Conservation (phyloP, 1,139 yeast genomes). For the Protomyces macrosporus region DNA sequence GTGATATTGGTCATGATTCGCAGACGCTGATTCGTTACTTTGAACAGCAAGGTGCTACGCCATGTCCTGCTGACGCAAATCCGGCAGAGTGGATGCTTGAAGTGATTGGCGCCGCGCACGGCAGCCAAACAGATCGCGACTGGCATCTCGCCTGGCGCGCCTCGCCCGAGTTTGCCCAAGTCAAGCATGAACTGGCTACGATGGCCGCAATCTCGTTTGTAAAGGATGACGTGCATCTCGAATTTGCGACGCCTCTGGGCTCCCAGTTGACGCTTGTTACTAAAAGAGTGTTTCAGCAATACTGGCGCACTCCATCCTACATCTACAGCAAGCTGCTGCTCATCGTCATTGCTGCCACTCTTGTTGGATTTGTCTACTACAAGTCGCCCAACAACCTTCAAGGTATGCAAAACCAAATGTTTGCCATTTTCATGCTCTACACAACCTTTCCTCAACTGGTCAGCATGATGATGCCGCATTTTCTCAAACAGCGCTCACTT, state of each 20-base stretch:
- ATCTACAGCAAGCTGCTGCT: conserved; percentile 45
- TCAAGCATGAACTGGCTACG: conserved; percentile 34
- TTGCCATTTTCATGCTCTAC: conserved; percentile 51
- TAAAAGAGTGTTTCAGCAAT: conserved; percentile 38
- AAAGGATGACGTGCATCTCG: conserved; percentile 1
- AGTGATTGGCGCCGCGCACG: conserved; percentile 55
- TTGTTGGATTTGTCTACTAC: conserved; percentile 51
- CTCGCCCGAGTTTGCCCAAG: conserved; percentile 44
- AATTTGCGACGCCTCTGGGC: conserved; percentile 32
- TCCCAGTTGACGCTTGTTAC: conserved; percentile 29
- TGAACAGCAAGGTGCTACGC: conserved; percentile 51
- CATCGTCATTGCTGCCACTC: conserved; percentile 47
- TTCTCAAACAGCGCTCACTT: conserved; percentile 46
- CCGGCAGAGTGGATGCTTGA: conserved; percentile 65
- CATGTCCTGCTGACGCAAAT: conserved; percentile 49
- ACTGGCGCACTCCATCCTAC: conserved; percentile 48
- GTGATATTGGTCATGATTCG: conserved; percentile 57
- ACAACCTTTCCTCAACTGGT: conserved; percentile 51
- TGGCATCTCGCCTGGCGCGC: conserved; percentile 45
- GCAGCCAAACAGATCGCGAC: conserved; percentile 38
- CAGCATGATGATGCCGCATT: conserved; percentile 51
- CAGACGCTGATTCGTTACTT: conserved; percentile 50
- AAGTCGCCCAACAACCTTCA: conserved; percentile 37
- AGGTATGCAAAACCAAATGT: conserved; percentile 39
- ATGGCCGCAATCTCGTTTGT: conserved; percentile 33